Base-by-base conservation (phyloP, 306 rosid species). In the Prunus mume region DNA sequence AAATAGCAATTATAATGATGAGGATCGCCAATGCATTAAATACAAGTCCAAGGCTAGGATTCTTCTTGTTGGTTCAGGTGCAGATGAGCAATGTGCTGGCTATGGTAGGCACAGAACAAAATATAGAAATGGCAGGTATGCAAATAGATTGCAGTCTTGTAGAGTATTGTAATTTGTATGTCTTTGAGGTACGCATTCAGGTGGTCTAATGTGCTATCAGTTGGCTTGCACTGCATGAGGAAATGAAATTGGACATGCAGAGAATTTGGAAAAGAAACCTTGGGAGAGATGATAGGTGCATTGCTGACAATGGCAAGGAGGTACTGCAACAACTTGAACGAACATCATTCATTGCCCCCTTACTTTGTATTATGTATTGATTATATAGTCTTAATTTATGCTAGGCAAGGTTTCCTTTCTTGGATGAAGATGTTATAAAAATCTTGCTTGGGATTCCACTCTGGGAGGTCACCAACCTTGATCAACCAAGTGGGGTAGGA, bases 21-120 rank as follows among this genome's bases (percentile, higher is more conserved):
- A 61, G 67, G 82, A 72, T 81, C 78, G 20, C 85, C 83, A 32
- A 70, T 82, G 89, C 25, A 69, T 85, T 58, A 85, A 86, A 78
- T 95, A 95, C 84, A 89, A 80, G 92, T 92, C 97, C 9, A 77
- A 79, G 74, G 93, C 97, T 76, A 85, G 91, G 92, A 95, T 95
- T 92, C 88, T 95, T 47, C 96, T 95, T 61, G 97, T 95, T 85
- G 98, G 98, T 68, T 89, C 98, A 61, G 98, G 98, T 69, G 97
- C 98, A 38, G 98, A 95, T 84, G 98, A 92, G 79, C 98, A 95
- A 88, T 95, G 98, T 72, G 98, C 98, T 83, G 98, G 98, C 84
- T 95, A 95, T 83, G 98, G 97, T 41, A 89, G 98, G 81, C 98
- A 92, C 71, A 89, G 87, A 83, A 92, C 98, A 80, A 90, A 96